Base-by-base conservation (phyloP, 257 asterid genomes). In the Craterostigma plantagineum region DNA sequence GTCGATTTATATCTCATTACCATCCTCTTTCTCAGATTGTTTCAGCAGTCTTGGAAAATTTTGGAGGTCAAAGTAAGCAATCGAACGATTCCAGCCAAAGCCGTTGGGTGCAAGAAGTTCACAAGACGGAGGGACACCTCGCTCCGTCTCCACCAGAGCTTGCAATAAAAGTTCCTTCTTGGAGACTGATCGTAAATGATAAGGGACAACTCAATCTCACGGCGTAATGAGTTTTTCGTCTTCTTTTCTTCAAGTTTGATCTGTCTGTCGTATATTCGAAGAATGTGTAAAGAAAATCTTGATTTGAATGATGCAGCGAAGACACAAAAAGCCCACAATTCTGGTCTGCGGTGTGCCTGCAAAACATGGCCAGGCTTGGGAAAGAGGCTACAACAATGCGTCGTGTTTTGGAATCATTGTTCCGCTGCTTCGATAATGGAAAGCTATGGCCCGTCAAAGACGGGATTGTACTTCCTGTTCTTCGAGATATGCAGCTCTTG, bases 381-480 rank as follows among this genome's bases (percentile, higher is more conserved):
- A 83, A 75, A 63, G 99, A 90, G 68, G 99, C 84, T 47, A 75
- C 94, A 34, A 90, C 99, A 18, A 83, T 76, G 93, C 86, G 99
- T 33, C 87, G 94, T 14, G 94, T 90, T 67, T 76, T 90, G 38
- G 99, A 90, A 64, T 83, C 96, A 42, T 59, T 83, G 55, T 83
- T 83, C 53, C 84, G 92, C 33, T 90, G 75, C 65, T 80, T 83
- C 18, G 99, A 90, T 51, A 62, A 52, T 34, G 92, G 70, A 50
- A 77, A 80, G 58, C 60, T 69, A 1, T 90, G 99, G 99, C 75
- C 76, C 33, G 44, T 66, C 17, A 67, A 71, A 51, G 41, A 51
- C 33, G 96, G 90, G 50, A 68, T 83, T 46, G 99, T 95, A 49
- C 72, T 75, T 63, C 92, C 84, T 5, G 93, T 83, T 53, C 76